Evolutionary conservation across 306 rosid species (phyloP).

Genomic region (Malus sieversii): DNA sequence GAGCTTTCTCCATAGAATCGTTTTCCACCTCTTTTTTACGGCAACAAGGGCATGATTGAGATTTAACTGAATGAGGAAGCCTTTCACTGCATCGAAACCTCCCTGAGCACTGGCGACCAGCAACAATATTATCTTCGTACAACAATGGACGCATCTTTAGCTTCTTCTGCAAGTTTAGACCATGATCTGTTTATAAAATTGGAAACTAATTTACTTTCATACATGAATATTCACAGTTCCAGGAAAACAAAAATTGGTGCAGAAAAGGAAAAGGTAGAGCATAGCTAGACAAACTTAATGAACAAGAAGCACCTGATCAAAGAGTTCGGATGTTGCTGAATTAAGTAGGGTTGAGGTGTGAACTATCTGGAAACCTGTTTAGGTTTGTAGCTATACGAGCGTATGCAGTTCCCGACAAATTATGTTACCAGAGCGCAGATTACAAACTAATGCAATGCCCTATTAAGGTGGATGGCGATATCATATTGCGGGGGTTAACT

Average conservation of each 20-base stretch:
- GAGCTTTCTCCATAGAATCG: conserved; percentile 21
- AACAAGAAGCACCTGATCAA: neutral
- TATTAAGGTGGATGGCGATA: neutral
- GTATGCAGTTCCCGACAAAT: neutral
- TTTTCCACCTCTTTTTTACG: conserved; percentile 20
- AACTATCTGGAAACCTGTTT: neutral
- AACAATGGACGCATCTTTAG: conserved; percentile 73
- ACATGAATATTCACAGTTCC: neutral
- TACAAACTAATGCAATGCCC: neutral
- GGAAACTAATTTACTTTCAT: conserved; percentile 6
- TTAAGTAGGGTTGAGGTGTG: neutral
- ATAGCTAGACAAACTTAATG: neutral
- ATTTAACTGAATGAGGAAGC: conserved; percentile 22
- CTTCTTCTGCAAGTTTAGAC: conserved; percentile 68
- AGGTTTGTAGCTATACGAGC: neutral
- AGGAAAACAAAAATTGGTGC: neutral
- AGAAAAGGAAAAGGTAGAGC: neutral
- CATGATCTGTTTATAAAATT: conserved; percentile 12
- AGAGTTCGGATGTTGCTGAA: neutral
- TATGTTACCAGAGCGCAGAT: neutral
- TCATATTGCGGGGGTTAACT: neutral
- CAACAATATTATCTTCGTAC: conserved; percentile 53
- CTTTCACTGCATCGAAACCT: conserved; percentile 56
- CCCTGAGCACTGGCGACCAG: conserved; percentile 22
- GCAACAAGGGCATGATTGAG: conserved; percentile 45